Base-by-base conservation (phyloP, 2,329 filamentous ascomycete genomes). In the Trichoderma semiorbis region DNA sequence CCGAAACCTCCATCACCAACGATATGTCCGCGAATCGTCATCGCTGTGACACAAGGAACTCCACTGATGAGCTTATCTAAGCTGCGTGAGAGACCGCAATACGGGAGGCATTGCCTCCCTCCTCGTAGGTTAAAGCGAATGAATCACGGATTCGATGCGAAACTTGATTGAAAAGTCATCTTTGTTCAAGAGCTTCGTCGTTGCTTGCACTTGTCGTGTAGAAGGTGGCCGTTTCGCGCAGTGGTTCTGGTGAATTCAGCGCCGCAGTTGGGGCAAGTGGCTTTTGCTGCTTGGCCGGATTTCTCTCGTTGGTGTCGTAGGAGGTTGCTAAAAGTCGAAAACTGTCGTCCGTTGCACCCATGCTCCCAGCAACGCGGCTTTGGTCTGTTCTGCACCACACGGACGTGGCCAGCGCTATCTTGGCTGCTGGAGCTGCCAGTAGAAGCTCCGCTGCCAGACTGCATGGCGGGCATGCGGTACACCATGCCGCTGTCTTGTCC, bases 311-410 rank as follows among this genome's bases (percentile, higher is more conserved):
- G 95, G 80, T 98, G 95, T 74, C 95, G 88, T 47, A 98, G 85
- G 4, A 98, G 88, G 79, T 98, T 98, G 87, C 94, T 97, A 80
- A 98, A 98, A 4, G 95, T 98, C 21, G 94, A 97, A 79, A 98
- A 98, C 78, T 97, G 93, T 34, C 95, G 91, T 24, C 95, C 95
- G 78, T 98, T 97, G 85, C 95, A 98, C 12, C 95, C 95, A 78
- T 98, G 95, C 73, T 98, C 95, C 93, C 93, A 98, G 82, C 95
- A 98, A 80, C 97, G 94, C 60, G 95, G 94, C 83, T 97, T 97
- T n/a, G 94, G 94, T 75, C 93, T 88, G 76, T 90, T 91, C 80
- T 92, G 91, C 21, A 94, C 86, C 18, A 94, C 89, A 72, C 92
- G 87, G 50, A 93, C 90, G 75, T 89, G 84, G 57, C 84, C 79